phyloP scores from a whole-genome alignment of 495 filamentous ascomycete genomes.

The Geoglossum glabrum region DNA sequence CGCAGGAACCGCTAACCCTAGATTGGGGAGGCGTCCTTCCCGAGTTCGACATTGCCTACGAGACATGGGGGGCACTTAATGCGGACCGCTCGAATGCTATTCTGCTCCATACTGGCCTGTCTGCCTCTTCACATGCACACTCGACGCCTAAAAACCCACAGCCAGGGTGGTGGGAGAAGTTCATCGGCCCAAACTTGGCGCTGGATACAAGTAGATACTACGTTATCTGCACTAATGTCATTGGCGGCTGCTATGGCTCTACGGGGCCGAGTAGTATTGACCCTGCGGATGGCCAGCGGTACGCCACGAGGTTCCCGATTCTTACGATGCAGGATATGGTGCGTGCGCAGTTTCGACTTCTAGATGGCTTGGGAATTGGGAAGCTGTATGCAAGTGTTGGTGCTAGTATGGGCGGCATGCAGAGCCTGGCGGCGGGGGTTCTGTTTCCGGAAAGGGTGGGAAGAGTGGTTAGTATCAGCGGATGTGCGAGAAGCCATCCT shows the following conservation, averaged over 20 bases:
- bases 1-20: constrained; percentile 50
- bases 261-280: constrained; percentile 81
- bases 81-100: constrained; percentile 71
- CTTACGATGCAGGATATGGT: constrained; percentile 97
- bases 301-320: constrained; percentile 92
- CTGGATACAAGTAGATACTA: constrained; percentile 84
- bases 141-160: constrained; percentile 70
- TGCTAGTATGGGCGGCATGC: constrained; percentile 97
- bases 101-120: constrained; percentile 81
- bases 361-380: constrained; percentile 59
- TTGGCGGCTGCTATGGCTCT: constrained; percentile 91
- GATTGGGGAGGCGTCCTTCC: constrained; percentile 86
- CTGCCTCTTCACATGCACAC: constrained; percentile 87
- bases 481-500: constrained; percentile 86
- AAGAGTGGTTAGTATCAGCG: constrained; percentile 74
- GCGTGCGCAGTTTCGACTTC: constrained; percentile 73
- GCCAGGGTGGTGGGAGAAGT: constrained; percentile 97
- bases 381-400: constrained; percentile 86
- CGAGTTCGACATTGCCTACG: constrained; percentile 78
- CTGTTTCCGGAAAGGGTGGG: constrained; percentile 65
- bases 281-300: constrained; percentile 68
- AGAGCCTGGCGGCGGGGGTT: constrained; percentile 78
- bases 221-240: constrained; percentile 89
- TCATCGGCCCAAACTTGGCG: constrained; percentile 75
- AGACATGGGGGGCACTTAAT: constrained; percentile 81